phyloP scores from a whole-genome alignment of 2,329 filamentous ascomycete species.

The Microdochium bolleyi region DNA sequence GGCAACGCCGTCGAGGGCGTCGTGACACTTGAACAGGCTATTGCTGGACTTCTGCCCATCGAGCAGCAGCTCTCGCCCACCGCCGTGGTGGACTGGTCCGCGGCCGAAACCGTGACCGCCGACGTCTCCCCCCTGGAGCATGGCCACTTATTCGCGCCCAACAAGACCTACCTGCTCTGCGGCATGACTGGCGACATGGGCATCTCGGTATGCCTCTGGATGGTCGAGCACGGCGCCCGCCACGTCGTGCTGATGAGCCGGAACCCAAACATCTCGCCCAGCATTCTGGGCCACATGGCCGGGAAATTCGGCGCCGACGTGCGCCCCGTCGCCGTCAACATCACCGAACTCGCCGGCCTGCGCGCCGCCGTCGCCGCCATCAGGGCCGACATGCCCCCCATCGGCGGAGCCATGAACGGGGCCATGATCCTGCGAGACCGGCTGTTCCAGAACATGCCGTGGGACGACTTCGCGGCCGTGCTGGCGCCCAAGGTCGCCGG shows the following conservation, averaged over 20 bases:
- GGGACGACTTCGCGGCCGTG: slow-evolving; percentile 7
- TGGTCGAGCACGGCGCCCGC: slow-evolving; percentile 22
- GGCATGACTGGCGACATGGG: slow-evolving; percentile 35
- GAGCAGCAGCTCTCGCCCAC: background rate
- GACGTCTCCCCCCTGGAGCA: background rate
- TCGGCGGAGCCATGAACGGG: slow-evolving; percentile 20
- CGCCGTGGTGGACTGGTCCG: background rate
- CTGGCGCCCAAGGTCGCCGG: slow-evolving; percentile 16
- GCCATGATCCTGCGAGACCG: slow-evolving; percentile 20
- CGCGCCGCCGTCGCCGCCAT: slow-evolving; percentile 15
- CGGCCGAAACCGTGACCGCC: background rate
- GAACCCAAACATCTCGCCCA: slow-evolving; percentile 17
- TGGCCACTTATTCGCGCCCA: slow-evolving; percentile 4
- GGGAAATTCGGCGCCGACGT: slow-evolving; percentile 12
- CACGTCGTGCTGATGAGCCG: slow-evolving; percentile 20
- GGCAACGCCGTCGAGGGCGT: background rate
- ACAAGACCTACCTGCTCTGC: slow-evolving; percentile 22
- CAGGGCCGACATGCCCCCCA: slow-evolving; percentile 6
- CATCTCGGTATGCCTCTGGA: slow-evolving; percentile 29
- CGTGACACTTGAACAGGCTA: background rate
- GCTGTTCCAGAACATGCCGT: slow-evolving; percentile 7
- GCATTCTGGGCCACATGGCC: slow-evolving; percentile 24
- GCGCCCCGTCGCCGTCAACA: slow-evolving; percentile 15
- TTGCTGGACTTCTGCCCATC: background rate
- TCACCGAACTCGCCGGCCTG: slow-evolving; percentile 12